A percentile compares a stretch with the other conserved stretches of the same genome.
phyloP scores from a whole-genome alignment of 2,329 filamentous ascomycete species.

The Penicillium sp. region DNA sequence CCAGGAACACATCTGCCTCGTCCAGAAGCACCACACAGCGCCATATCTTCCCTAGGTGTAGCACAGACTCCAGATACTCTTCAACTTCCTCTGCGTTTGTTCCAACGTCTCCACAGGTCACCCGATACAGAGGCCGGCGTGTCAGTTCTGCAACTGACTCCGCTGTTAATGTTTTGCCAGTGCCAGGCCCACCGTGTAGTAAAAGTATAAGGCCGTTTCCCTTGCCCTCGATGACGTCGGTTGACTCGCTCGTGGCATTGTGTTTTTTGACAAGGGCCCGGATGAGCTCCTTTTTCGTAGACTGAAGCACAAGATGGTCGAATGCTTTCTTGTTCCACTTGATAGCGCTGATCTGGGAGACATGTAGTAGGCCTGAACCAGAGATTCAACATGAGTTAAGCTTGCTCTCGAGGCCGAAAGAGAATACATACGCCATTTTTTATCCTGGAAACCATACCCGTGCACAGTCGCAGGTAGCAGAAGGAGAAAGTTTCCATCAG shows the following conservation, averaged over 20 bases:
- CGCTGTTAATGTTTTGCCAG: slow-evolving; percentile 67
- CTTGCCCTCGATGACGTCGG: slow-evolving; percentile 15
- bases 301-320: not conserved
- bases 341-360: not conserved
- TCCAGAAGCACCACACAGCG: slow-evolving; percentile 5
- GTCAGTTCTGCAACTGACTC: slow-evolving; percentile 61
- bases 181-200: slow-evolving; percentile 37
- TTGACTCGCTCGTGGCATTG: not conserved
- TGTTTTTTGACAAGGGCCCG: slow-evolving; percentile 10
- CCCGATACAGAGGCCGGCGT: slow-evolving; percentile 13
- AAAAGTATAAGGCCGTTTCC: slow-evolving; percentile 18
- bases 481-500: not conserved
- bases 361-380: not conserved
- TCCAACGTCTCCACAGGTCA: slow-evolving; percentile 6
- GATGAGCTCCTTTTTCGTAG: slow-evolving; percentile 12
- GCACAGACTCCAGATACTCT: slow-evolving; percentile 4
- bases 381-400: not conserved
- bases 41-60: slow-evolving; percentile 1
- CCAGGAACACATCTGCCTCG: slow-evolving; percentile 4
- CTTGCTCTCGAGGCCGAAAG: not conserved
- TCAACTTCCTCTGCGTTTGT: slow-evolving; percentile 2
- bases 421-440: slow-evolving; percentile 2
- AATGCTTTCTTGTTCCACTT: slow-evolving; percentile 1
- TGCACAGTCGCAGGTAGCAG: not conserved
- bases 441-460: slow-evolving; percentile 1